phyloP scores from a whole-genome alignment of 176 grass and related monocot genomes.

The Eragrostis nindensis region DNA sequence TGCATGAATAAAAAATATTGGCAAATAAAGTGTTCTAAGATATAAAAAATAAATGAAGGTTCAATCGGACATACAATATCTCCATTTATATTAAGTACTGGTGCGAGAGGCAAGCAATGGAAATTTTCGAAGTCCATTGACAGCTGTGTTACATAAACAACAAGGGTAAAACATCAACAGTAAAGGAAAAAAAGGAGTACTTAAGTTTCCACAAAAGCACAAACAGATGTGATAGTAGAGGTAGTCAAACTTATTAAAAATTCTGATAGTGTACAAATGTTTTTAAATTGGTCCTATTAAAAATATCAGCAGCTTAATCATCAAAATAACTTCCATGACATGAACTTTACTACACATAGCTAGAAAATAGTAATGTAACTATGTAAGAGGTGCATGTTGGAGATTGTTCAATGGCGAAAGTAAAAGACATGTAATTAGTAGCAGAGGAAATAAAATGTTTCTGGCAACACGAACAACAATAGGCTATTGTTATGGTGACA shows the following conservation, averaged over 20 bases:
- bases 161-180: slow-evolving; percentile 37
- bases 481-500: slow-evolving; percentile 12
- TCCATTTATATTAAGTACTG: slow-evolving; percentile 64
- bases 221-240: slow-evolving; percentile 13
- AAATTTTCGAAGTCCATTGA: slow-evolving; percentile 90
- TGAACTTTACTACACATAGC: neutral
- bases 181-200: neutral
- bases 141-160: slow-evolving; percentile 59
- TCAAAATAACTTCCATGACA: neutral
- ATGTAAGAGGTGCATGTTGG: slow-evolving; percentile 5
- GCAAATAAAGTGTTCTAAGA: slow-evolving; percentile 46
- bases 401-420: slow-evolving; percentile 1
- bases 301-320: slow-evolving; percentile 25
- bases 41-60: slow-evolving; percentile 39
- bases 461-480: neutral
- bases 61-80: slow-evolving; percentile 80
- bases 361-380: neutral
- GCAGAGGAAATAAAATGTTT: slow-evolving; percentile 23
- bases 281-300: slow-evolving; percentile 10
- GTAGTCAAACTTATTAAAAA: neutral
- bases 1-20: slow-evolving; percentile 12
- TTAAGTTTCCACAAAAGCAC: slow-evolving; percentile 14
- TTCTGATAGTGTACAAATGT: neutral
- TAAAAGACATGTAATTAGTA: slow-evolving; percentile 5
- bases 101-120: slow-evolving; percentile 72